These are phyloP conservation scores for Effrenium voratum DNA, from an alignment of 73 alveolate species.

Conservation along the genomic window DNA sequence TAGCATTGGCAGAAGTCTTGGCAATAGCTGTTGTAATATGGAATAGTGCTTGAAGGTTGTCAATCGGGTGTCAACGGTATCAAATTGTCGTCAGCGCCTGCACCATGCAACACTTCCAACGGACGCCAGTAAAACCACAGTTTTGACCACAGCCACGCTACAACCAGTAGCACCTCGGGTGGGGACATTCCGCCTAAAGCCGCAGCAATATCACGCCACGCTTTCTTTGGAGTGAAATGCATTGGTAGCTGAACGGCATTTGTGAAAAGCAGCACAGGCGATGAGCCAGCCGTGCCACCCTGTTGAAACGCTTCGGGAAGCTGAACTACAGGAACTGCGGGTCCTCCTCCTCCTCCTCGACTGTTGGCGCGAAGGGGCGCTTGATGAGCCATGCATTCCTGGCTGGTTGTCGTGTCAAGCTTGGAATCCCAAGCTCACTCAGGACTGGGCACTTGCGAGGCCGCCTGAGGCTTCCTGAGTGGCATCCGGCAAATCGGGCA, in stretches of 20 bases:
- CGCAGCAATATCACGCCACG: background rate
- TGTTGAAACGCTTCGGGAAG: background rate
- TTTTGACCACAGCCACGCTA: too few species aligned
- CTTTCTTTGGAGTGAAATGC: background rate
- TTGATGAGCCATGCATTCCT: constrained; percentile 72
- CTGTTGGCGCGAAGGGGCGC: constrained; percentile 19
- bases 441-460: background rate
- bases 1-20: too few species aligned
- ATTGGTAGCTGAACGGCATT: background rate
- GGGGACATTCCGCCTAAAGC: too few species aligned
- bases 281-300: background rate
- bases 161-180: too few species aligned
- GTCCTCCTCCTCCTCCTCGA: constrained; percentile 9
- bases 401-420: background rate
- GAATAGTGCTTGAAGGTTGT: too few species aligned
- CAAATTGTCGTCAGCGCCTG: too few species aligned
- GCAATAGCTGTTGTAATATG: too few species aligned
- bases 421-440: too few species aligned
- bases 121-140: too few species aligned
- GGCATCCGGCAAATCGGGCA: background rate
- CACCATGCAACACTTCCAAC: too few species aligned
- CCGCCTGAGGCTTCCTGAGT: too few species aligned
- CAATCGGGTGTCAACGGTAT: too few species aligned
- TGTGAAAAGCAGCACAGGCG: background rate
- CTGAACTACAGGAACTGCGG: background rate